Base-by-base conservation (phyloP, 1,139 yeast species). In the Hemisphaericaspora xylofermentans region DNA sequence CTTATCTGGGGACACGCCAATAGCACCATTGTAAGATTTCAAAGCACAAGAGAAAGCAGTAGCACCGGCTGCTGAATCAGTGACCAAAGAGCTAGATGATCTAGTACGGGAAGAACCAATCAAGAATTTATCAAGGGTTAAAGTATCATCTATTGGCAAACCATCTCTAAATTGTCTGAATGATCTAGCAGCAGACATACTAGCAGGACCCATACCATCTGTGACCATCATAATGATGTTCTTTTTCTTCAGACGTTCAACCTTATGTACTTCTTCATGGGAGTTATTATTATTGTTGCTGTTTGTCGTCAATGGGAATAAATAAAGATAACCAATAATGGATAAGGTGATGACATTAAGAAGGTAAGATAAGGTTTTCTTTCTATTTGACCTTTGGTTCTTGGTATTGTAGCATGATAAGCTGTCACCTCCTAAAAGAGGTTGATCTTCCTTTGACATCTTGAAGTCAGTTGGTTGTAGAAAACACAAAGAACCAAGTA, bases 41-140 rank as follows among this genome's bases (percentile, higher is more conserved):
- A 79, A 53, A 6, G 81, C 91, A 58, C 95, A 84, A 0, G 94
- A 71, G 56, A 86, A 88, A 0, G 95, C 96, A 10, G 95, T 88
- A 17, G 96, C 96, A 14, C 96, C 96, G 3, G 96, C 96, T 9
- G 96, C 96, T 22, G 94, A 84, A 60, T 88, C 96, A 0, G 96
- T 88, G 46, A 88, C 76, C 49, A 84, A 68, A 1, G 93, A 84
- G 44, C 74, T 69, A 27, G 78, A 75, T 12, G 95, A 84, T 46
- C 87, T 71, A 1, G 96, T 88, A 50, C 95, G 75, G 5, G 93
- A 82, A 31, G 83, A 72, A 17, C 96, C 96, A 41, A 88, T 72
- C 33, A 87, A 64, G 56, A 80, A 78, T 42, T 76, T 64, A 58
- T 88, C 96, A 32, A 88, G 57, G 9, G 68, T 61, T 47, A 88